Evolutionary conservation across 2,329 filamentous ascomycete species (phyloP).

Genomic region (Immersiporthe knoxdaviesiana): DNA sequence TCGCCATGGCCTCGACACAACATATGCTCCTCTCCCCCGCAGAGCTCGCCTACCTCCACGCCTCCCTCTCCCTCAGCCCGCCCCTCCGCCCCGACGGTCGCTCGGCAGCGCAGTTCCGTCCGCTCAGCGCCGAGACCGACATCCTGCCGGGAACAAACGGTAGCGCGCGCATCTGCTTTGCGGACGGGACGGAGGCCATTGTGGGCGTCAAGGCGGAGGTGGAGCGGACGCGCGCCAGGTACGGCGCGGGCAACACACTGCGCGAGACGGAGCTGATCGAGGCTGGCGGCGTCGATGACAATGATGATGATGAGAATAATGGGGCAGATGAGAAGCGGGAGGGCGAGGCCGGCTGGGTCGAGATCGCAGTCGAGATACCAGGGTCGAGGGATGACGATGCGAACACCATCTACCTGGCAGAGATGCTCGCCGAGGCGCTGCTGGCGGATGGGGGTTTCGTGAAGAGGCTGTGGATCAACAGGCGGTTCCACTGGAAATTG

Average conservation of each 20-base stretch:
- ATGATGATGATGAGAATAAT: constrained; percentile 44
- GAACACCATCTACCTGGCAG: constrained; percentile 80
- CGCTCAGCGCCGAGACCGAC: constrained; percentile 85
- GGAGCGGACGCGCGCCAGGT: constrained; percentile 62
- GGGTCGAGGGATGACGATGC: constrained; percentile 90
- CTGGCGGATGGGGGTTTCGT: constrained; percentile 71
- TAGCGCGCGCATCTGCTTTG: constrained; percentile 89
- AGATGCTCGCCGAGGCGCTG: constrained; percentile 88
- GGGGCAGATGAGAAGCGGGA: constrained; percentile 45
- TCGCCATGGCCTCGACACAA: constrained; percentile 64
- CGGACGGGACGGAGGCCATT: constrained; percentile 93
- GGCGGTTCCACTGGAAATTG: constrained; percentile 92
- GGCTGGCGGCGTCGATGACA: constrained; percentile 38
- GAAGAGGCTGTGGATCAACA: constrained; percentile 82
- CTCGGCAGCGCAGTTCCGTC: constrained; percentile 82
- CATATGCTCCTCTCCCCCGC: constrained; percentile 85
- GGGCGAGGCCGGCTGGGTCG: constrained; percentile 75
- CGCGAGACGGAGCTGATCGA: constrained; percentile 32
- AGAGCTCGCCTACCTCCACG: constrained; percentile 94
- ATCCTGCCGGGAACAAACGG: constrained; percentile 90
- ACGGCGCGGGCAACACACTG: constrained; percentile 36
- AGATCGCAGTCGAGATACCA: constrained; percentile 89
- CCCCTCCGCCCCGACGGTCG: constrained; percentile 91
- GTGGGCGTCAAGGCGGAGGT: constrained; percentile 96
- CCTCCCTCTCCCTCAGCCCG: constrained; percentile 77